Evolutionary conservation across 129 eudicot species (phyloP), one percentile per base, ranked within the genome.

Genomic region (Oenanthe sinensis): DNA sequence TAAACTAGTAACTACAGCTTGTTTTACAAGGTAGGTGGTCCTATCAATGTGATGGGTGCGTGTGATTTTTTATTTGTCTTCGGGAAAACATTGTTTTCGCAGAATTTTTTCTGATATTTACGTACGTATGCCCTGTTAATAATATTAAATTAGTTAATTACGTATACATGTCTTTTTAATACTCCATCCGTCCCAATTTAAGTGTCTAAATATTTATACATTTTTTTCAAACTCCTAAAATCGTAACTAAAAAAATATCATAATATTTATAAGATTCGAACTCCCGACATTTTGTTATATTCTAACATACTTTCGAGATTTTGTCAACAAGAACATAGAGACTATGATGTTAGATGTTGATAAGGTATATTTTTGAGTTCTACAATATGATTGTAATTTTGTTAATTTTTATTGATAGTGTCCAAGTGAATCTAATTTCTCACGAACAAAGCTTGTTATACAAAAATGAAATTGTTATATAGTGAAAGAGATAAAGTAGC

Each of bases 11-110:
- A 24, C 30, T 58, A 58, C 30, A 58, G 30, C 65, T 58, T 58
- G 30, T 58, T 58, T 58, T 58, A n/a, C 11, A 72, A 72, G 9
- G 47, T 71, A 43, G 52, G 47, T 43, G 76, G 76, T 71, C 52
- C 14, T 40, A 71, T 20, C 47, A 71, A n/a, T n/a, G 14, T 60
- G 28, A 55, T 55, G 26, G 22, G 62, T 54, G 62, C 8, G 2
- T 54, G 62, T 54, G 67, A 22, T n/a, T 24, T 24, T 2, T 2
- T n/a, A 24, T 60, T 60, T 60, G 24, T 24, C 9, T 9, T 8
- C 33, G 1, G 24, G 6, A n/a, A n/a, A 22, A n/a, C 67, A n/a
- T n/a, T 8, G 14, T 58, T 58, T 58, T 58, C 4, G 28, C 12
- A 0, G 12, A 54, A 17, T 1, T 60, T 14, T 14, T 48, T 58